Evolutionary conservation across 1,139 yeast species (phyloP), one percentile per base, ranked within the genome.

Genomic region (Candida sp.): DNA sequence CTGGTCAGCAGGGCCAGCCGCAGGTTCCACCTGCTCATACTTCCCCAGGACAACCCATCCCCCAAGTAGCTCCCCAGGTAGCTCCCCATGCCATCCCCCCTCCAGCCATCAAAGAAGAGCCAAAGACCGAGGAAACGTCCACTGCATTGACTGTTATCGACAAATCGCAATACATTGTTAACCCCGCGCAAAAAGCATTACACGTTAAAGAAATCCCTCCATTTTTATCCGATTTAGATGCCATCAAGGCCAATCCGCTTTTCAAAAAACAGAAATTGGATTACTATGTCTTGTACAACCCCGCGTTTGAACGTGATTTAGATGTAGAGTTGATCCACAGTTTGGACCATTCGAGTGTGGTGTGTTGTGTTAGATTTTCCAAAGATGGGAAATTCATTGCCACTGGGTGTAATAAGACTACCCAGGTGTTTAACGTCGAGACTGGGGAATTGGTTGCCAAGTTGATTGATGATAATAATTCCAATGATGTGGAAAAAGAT

Each of bases 351-450:
- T 80, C 90, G 19, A 87, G 96, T 2, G 98, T 91, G 38, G 98
- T 91, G 44, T 93, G 99, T 70, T 93, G 99, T 68, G 98, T 93
- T 45, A 77, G 96, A 50, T 93, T 93, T 71, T 85, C 93, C 50
- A 84, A 84, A 54, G 96, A 90, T 64, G 98, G 98, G 50, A 87
- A 88, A 66, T 88, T 80, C 61, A 78, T 93, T 56, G 99, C 99
- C 22, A 93, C 99, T 22, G 99, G 99, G 38, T 91, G 98, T 71
- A 93, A 93, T 70, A 89, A 93, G 61, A 82, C 95, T 37, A 95
- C 98, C 7, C 97, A 90, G 65, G 96, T 93, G 48, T 93, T 85
- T 68, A 87, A 87, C 54, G 97, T 91, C 39, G 86, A 87, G 57
- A 87, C 96, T 25, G 99, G 99, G 53, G 95, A 88, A 58, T 74